A percentile compares a stretch with the other conserved stretches of the same genome.
phyloP scores from a whole-genome alignment of 768 basidiomycete genomes.

The Arthromyces matolae region DNA sequence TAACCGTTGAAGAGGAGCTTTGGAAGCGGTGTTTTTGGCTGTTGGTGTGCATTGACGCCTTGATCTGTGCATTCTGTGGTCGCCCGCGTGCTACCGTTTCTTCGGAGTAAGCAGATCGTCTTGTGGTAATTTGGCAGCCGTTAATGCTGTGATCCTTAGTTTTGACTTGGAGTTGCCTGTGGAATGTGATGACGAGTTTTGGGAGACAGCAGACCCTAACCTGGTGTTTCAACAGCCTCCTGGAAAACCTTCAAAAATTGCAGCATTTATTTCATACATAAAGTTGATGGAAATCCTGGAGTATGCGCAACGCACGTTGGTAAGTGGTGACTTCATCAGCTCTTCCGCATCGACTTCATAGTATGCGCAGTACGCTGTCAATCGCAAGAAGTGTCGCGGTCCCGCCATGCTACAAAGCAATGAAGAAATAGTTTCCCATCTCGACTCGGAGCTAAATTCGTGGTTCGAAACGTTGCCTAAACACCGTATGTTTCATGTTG shows the following conservation, averaged over 20 bases:
- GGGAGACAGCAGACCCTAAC: slow-evolving; percentile 48
- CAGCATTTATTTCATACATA: slow-evolving; percentile 52
- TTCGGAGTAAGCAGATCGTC: slow-evolving; percentile 12
- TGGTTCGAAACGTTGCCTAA: slow-evolving; percentile 71
- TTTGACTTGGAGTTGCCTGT: slow-evolving; percentile 67
- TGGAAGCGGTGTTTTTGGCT: slow-evolving; percentile 57
- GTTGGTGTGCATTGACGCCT: slow-evolving; percentile 20
- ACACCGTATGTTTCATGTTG: slow-evolving; percentile 38
- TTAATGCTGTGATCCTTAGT: slow-evolving; percentile 32
- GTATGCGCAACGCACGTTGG: slow-evolving; percentile 60
- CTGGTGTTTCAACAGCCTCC: slow-evolving; percentile 61
- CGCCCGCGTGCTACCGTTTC: slow-evolving; percentile 19
- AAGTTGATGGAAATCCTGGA: slow-evolving; percentile 60
- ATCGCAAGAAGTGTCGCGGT: slow-evolving; percentile 8
- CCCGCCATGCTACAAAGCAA: slow-evolving; percentile 19
- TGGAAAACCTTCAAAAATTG: slow-evolving; percentile 48
- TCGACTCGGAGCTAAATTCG: slow-evolving; percentile 71
- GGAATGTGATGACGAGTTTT: slow-evolving; percentile 68
- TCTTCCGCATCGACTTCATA: background rate
- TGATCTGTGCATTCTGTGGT: slow-evolving; percentile 17
- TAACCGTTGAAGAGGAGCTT: slow-evolving; percentile 50
- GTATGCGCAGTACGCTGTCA: slow-evolving; percentile 13
- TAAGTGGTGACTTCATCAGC: slow-evolving; percentile 24
- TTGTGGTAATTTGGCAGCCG: background rate
- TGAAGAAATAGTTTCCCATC: slow-evolving; percentile 60